phyloP scores from a whole-genome alignment of 106 monocot species.

The Acanthochlamys bracteata region DNA sequence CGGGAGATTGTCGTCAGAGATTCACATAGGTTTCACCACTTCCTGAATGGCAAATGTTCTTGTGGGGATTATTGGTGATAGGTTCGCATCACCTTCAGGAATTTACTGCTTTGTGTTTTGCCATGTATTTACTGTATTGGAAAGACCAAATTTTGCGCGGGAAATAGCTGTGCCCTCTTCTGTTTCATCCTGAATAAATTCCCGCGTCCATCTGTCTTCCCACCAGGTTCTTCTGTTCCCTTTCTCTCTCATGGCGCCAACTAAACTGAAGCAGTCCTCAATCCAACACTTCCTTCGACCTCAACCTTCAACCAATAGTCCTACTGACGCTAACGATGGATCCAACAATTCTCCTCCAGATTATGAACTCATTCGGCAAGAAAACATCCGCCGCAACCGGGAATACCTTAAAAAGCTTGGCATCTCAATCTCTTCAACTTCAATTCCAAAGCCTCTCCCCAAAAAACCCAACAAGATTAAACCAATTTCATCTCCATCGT shows the following conservation, averaged over 20 bases:
- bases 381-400: conserved; percentile 36
- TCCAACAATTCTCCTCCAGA: conserved; percentile 5
- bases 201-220: too few relatives aligned
- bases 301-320: background rate
- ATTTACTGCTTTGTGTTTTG: too few relatives aligned
- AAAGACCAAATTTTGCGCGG: too few relatives aligned
- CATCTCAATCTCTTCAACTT: conserved; percentile 2
- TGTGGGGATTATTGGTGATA: background rate
- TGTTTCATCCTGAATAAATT: too few relatives aligned
- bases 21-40: background rate
- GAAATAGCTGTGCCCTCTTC: too few relatives aligned
- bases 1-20: background rate
- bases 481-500: too few relatives aligned
- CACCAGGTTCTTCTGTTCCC: background rate
- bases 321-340: background rate
- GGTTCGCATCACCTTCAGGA: too few relatives aligned
- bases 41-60: background rate
- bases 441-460: background rate
- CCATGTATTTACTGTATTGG: too few relatives aligned
- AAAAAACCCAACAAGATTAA: conserved; percentile 16
- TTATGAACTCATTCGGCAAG: conserved; percentile 23
- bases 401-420: conserved; percentile 34
- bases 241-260: background rate
- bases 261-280: conserved; percentile 12
- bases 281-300: conserved; percentile 7